Base-by-base conservation (phyloP, 495 filamentous ascomycete species). In the Podospora sp. region DNA sequence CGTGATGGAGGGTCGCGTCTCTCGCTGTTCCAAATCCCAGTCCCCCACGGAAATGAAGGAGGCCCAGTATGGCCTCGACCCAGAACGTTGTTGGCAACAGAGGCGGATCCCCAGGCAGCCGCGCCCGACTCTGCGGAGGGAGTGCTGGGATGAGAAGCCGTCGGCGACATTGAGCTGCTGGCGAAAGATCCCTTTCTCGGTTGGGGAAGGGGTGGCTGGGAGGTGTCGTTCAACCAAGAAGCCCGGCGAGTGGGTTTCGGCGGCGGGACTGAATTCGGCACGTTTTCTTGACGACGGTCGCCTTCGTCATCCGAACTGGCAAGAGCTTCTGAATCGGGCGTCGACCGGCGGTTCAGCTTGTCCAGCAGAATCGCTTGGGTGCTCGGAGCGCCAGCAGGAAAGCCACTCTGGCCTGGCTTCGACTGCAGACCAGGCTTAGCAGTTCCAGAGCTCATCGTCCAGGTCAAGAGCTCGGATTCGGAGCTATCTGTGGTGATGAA, bases 271-370 rank as follows among this genome's bases (percentile, higher is more conserved):
- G 72, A 73, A 20, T 76, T 74, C 65, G 80, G 84, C 40, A 70
- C 72, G 21, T 70, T 72, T 29, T 84, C 85, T 73, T 82, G 83
- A 49, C 82, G 82, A 64, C 80, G 84, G 55, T 90, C 93, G 36
- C 80, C 85, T 74, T 97, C 94, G 72, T 97, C 94, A 73, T 97
- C 94, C 2, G 94, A 97, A 67, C 93, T 97, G 46, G 91, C 92
- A 57, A 97, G 80, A 51, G 93, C 94, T 73, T 97, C 94, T 7
- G 93, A 97, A 72, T 97, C 94, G 18, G 94, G 94, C 6, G 94
- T 97, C 20, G 92, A 92, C 63, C 90, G 89, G 69, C 91, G 87
- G 69, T 91, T 89, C 62, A 89, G 81, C 74, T 91, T 93, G 65
- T 95, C 92, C 21, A 91, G 82, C 58, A 91, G 80, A 26, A 90